Percentiles rank a stretch among this genome's conserved stretches.
phyloP scores from a whole-genome alignment of 768 basidiomycete genomes.

The Boletus fagicola region DNA sequence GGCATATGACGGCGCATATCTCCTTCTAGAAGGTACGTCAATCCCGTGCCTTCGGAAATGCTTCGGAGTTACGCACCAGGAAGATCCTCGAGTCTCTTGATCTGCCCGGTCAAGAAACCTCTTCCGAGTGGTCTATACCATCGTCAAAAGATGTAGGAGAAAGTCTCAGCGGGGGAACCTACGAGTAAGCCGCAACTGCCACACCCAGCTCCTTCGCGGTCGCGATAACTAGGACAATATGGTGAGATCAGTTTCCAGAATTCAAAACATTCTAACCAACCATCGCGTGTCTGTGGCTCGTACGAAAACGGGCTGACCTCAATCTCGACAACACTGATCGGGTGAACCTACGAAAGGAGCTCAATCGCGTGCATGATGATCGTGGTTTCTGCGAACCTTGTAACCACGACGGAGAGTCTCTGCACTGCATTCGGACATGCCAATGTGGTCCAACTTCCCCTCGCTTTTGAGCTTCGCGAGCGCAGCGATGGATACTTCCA shows the following conservation, averaged over 20 bases:
- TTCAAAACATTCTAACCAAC: slow-evolving; percentile 14
- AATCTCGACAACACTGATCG: slow-evolving; percentile 61
- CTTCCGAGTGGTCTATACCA: slow-evolving; percentile 48
- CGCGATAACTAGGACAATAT: slow-evolving; percentile 39
- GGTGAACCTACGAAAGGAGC: slow-evolving; percentile 40
- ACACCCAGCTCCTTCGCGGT: slow-evolving; percentile 55
- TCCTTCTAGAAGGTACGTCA: slow-evolving; percentile 31
- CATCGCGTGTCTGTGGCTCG: slow-evolving; percentile 48
- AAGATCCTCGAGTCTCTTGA: slow-evolving; percentile 41
- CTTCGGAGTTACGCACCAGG: slow-evolving; percentile 17
- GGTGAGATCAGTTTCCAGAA: not conserved
- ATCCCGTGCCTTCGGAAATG: not conserved
- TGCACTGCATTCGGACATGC: slow-evolving; percentile 53
- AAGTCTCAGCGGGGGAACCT: slow-evolving; percentile 3
- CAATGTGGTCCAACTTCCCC: slow-evolving; percentile 49
- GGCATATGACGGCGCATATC: slow-evolving; percentile 40
- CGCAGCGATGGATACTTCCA: slow-evolving; percentile 47
- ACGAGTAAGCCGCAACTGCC: slow-evolving; percentile 61
- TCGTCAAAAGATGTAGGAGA: too few relatives aligned
- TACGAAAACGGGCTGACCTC: slow-evolving; percentile 65
- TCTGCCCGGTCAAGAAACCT: slow-evolving; percentile 51
- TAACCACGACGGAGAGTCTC: slow-evolving; percentile 44
- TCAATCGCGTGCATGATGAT: not conserved
- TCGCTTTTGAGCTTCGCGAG: slow-evolving; percentile 39
- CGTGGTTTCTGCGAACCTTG: slow-evolving; percentile 10